Base-by-base conservation (phyloP, 495 filamentous ascomycete species). In the Xylaria flabelliformis region DNA sequence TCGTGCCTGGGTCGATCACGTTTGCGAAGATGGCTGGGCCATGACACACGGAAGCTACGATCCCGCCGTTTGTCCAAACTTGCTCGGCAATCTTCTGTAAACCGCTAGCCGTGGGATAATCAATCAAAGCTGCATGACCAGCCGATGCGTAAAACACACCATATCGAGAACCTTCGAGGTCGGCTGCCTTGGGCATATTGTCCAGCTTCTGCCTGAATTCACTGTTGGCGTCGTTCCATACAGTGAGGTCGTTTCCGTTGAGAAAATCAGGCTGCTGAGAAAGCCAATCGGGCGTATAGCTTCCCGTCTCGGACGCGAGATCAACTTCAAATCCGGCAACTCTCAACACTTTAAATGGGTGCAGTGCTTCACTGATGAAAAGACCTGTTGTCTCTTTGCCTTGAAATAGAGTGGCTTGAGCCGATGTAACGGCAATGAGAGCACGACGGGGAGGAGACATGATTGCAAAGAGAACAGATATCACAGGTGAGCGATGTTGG, bases 301-400 rank as follows among this genome's bases (percentile, higher is more conserved):
- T 79, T n/a, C 85, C 85, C 1, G 79, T 86, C 69, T 85, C 84
- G n/a, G 85, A 85, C 55, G 80, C 79, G 21, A 86, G 77, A 73
- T 86, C 84, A 62, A 87, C 85, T 53, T 83, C 80, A 75, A 86
- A 86, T 48, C 84, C 84, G 7, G 85, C 84, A 12, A 70, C 73
- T 9, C 71, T 75, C 77, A 86, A 82, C 59, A 83, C 82, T 26
- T 80, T 73, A 80, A 81, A 87, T 5, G 84, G 84, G 68, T 87
- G 85, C 26, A 86, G 76, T 29, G 83, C 85, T 74, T 87, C 85
- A 55, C 75, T 77, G 56, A 87, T 84, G 77, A 87, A 86, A 48
- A 86, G 74, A 9, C 81, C 81, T 10, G 80, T 63, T 44, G 61
- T 63, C 61, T 63, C 61, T 44, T 82, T 82, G 69, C 81, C 83